A percentile compares a stretch with the other conserved stretches of the same genome.
These are phyloP conservation scores for Prunus dulcis DNA, from an alignment of 306 rosid species.

Conservation along the genomic window DNA sequence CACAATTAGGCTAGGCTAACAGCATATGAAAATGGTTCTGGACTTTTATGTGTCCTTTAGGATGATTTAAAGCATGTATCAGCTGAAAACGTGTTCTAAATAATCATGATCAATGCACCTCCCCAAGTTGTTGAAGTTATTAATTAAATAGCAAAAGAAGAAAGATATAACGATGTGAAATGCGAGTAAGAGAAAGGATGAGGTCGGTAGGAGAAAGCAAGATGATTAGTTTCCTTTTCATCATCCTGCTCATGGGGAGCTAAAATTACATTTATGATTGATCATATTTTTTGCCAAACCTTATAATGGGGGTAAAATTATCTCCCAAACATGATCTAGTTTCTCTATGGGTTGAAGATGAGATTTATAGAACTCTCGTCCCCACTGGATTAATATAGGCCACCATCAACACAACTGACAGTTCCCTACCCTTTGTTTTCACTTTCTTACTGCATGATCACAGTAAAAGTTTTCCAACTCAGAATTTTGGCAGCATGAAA, in stretches of 20 bases:
- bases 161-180: neutral
- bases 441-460: neutral
- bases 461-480: too few species aligned
- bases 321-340: neutral
- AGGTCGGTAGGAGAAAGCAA: neutral
- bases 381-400: too few species aligned
- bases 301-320: neutral
- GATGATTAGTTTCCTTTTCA: neutral
- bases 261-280: neutral
- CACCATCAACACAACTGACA: too few species aligned
- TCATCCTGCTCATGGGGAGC: neutral
- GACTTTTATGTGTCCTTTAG: neutral
- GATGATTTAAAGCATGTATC: neutral
- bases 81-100: neutral
- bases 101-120: neutral
- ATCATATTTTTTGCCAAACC: neutral
- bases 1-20: neutral
- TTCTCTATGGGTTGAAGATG: neutral
- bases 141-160: neutral
- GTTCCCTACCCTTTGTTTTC: too few species aligned
- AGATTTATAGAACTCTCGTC: neutral
- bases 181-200: neutral
- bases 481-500: too few species aligned
- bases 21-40: neutral
- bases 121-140: neutral